Base-by-base conservation (phyloP, 805 yeast species). In the Ogataea pilisensis region DNA sequence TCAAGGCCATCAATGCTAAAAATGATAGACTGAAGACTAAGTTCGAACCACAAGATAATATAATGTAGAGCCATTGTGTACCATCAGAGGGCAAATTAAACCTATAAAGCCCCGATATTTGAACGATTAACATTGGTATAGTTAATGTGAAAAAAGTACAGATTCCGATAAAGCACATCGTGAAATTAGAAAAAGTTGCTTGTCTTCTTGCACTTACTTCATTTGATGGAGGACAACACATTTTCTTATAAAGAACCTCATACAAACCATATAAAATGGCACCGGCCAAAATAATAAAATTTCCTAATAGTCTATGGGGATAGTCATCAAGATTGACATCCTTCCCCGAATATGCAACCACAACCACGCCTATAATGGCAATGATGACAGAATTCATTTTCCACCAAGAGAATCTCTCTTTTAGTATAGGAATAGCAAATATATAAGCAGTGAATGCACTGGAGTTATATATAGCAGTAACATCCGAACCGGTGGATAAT, bases 391-490 rank as follows among this genome's bases (percentile, higher is more conserved):
- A 76, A 22, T 69, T 54, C 8, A 78, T 70, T 60, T 88, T 87
- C 38, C 75, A 54, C 68, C 76, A 69, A 3, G 81, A 75, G 53
- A 86, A 77, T 35, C 62, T 66, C 54, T 88, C 96, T 26, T 75
- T 66, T 37, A 88, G 66, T 17, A 88, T 61, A 1, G 89, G 85
- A 21, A 88, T 80, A 3, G 95, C 87, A 62, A 88, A 87, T 13
- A 85, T 75, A 55, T 88, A 82, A 0, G 95, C 95, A 4, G 90
- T 82, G 59, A 88, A 88, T 0, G 95, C 95, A 13, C 91, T 82
- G 58, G 93, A 86, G 65, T 88, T 87, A 65, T 87, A 88, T 45
- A 87, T 87, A 3, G 96, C 96, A 2, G 95, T 88, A 28, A 88
- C 83, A 54, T 88, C 95, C 3, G 87, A 72, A 0, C 95, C 87